Evolutionary conservation across 2,329 filamentous ascomycete genomes (phyloP).

Genomic region (Fusarium piperis): DNA sequence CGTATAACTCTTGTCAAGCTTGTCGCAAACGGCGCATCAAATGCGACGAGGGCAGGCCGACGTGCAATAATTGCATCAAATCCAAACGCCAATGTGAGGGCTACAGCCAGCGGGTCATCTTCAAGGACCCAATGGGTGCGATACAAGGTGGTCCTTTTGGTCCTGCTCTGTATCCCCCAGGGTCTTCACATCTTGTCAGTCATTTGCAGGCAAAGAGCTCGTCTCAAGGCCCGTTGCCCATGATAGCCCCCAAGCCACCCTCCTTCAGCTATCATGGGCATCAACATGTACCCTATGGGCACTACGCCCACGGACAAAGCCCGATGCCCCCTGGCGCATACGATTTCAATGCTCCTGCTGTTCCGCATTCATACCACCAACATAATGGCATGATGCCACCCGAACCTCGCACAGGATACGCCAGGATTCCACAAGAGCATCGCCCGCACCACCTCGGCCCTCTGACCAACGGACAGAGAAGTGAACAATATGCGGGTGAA

Average conservation of each 20-base stretch:
- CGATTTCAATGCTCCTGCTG: slow-evolving; percentile 31
- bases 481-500: slow-evolving; percentile 1
- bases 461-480: slow-evolving; percentile 15
- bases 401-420: slow-evolving; percentile 22
- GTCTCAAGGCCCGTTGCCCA: slow-evolving; percentile 50
- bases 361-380: slow-evolving; percentile 26
- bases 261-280: slow-evolving; percentile 45
- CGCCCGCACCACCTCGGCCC: slow-evolving; percentile 25
- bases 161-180: slow-evolving; percentile 52
- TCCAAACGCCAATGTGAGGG: slow-evolving; percentile 86
- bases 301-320: slow-evolving; percentile 29
- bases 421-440: slow-evolving; percentile 20
- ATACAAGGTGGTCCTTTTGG: slow-evolving; percentile 60
- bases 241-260: slow-evolving; percentile 63
- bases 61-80: slow-evolving; percentile 85
- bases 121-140: slow-evolving; percentile 70
- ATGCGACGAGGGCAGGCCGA: slow-evolving; percentile 89
- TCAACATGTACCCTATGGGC: slow-evolving; percentile 20
- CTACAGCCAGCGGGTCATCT: slow-evolving; percentile 82
- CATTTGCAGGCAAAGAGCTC: slow-evolving; percentile 50
- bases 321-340: slow-evolving; percentile 25
- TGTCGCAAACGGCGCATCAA: slow-evolving; percentile 96
- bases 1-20: slow-evolving; percentile 60
- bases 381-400: slow-evolving; percentile 17
- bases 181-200: slow-evolving; percentile 45